A percentile compares a stretch with the other conserved stretches of the same genome.
These are phyloP conservation scores for Xylaria sp. DNA, from an alignment of 2,329 filamentous ascomycete genomes.

Conservation along the genomic window DNA sequence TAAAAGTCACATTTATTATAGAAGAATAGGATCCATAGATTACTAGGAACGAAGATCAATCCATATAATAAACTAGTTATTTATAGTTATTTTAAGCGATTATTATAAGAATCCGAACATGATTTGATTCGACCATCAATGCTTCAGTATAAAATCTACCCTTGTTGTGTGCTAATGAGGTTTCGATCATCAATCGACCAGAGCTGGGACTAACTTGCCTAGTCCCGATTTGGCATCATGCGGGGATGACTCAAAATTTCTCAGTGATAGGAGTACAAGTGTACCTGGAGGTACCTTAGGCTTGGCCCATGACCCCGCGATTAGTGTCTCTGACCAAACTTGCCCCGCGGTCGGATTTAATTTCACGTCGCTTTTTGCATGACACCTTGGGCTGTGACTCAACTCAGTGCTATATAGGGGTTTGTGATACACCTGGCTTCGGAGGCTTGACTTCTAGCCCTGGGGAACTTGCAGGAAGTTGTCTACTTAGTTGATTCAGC, in stretches of 20 bases:
- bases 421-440: background rate
- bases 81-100: too few relatives aligned
- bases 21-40: too few relatives aligned
- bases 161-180: too few relatives aligned
- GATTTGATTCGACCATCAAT: too few relatives aligned
- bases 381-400: conserved; percentile 25
- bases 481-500: conserved; percentile 1
- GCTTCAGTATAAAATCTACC: too few relatives aligned
- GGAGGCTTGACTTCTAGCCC: background rate
- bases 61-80: too few relatives aligned
- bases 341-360: conserved; percentile 30
- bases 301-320: conserved; percentile 31
- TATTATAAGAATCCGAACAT: too few relatives aligned
- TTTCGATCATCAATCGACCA: too few relatives aligned
- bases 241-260: conserved; percentile 14
- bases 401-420: conserved; percentile 10
- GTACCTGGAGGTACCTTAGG: too few relatives aligned
- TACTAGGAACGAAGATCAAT: too few relatives aligned
- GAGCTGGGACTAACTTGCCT: too few relatives aligned
- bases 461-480: background rate
- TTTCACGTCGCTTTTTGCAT: conserved; percentile 7
- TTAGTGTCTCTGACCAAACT: conserved; percentile 23
- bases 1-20: too few relatives aligned
- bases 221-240: conserved; percentile 21
- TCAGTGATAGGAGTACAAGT: background rate